Conservation (phyloP, 345 rosid species). For the Hirschfeldia incana region DNA sequence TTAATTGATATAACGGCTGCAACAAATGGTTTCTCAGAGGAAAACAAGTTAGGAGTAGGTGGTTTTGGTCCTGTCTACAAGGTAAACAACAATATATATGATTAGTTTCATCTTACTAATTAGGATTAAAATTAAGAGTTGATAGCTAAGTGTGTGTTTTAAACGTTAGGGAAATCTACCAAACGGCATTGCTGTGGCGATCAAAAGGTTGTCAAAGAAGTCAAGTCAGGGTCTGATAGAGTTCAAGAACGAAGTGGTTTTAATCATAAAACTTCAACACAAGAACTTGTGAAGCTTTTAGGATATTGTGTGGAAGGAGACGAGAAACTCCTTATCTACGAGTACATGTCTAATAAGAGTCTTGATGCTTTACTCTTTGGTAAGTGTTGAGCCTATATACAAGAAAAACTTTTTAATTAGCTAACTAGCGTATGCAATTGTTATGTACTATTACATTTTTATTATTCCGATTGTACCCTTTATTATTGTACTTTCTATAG, state of each 20-base stretch:
- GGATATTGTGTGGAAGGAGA: background rate
- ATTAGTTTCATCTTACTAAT: background rate
- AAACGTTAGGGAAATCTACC: background rate
- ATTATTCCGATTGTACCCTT: no score
- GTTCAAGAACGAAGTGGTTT: background rate
- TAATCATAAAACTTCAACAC: background rate
- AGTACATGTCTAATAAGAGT: constrained; percentile 24
- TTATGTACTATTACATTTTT: no score
- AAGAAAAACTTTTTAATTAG: no score
- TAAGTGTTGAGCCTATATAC: no score
- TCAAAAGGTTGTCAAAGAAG: background rate
- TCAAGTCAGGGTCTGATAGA: background rate
- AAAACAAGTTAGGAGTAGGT: background rate
- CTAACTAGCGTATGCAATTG: no score
- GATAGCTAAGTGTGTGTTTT: no score
- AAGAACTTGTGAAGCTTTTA: background rate
- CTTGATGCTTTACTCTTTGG: background rate
- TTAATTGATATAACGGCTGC: background rate
- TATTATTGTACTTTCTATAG: no score
- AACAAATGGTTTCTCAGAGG: background rate
- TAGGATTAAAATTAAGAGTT: no score
- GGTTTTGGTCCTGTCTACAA: background rate
- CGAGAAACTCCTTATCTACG: constrained; percentile 20
- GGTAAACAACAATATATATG: background rate
- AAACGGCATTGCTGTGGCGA: background rate